A percentile compares a stretch with the other conserved stretches of the same genome.
phyloP scores from a whole-genome alignment of 495 filamentous ascomycete genomes.

The Neohortaea acidophila region DNA sequence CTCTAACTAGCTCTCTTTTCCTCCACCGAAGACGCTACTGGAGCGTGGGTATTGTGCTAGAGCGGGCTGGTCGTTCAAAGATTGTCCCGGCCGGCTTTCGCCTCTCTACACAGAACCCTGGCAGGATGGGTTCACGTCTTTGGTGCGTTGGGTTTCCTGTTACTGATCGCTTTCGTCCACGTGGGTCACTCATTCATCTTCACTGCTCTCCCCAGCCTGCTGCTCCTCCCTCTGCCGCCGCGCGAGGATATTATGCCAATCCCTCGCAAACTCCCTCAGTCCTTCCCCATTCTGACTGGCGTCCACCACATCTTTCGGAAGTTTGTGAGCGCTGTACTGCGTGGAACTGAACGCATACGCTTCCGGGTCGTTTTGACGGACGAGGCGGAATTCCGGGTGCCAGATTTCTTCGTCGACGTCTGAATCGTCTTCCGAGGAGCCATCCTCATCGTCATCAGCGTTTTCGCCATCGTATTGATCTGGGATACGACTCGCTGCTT shows the following conservation, averaged over 20 bases:
- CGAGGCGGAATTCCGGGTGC: conserved; percentile 62
- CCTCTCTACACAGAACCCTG: too few species aligned
- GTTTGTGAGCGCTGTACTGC: conserved; percentile 88
- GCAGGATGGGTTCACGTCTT: too few species aligned
- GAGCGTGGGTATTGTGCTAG: too few species aligned
- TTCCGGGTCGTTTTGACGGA: conserved; percentile 70
- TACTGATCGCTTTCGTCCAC: too few species aligned
- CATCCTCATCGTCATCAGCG: conserved; percentile 3
- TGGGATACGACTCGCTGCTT: not conserved
- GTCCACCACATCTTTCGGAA: conserved; percentile 89
- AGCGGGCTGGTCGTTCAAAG: too few species aligned
- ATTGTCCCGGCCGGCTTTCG: too few species aligned
- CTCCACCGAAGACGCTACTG: too few species aligned
- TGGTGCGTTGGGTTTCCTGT: too few species aligned
- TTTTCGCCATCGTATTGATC: not conserved
- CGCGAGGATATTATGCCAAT: conserved; percentile 69
- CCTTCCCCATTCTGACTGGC: conserved; percentile 60
- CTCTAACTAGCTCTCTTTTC: too few species aligned
- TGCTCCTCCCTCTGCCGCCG: conserved; percentile 38
- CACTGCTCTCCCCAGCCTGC: conserved; percentile 29
- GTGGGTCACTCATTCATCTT: conserved; percentile 13
- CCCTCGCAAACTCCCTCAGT: conserved; percentile 70
- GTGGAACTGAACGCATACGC: conserved; percentile 71
- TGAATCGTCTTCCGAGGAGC: conserved; percentile 29
- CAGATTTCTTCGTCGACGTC: conserved; percentile 44